Conservation (phyloP, 306 rosid genomes). For the Argentina anserina region DNA sequence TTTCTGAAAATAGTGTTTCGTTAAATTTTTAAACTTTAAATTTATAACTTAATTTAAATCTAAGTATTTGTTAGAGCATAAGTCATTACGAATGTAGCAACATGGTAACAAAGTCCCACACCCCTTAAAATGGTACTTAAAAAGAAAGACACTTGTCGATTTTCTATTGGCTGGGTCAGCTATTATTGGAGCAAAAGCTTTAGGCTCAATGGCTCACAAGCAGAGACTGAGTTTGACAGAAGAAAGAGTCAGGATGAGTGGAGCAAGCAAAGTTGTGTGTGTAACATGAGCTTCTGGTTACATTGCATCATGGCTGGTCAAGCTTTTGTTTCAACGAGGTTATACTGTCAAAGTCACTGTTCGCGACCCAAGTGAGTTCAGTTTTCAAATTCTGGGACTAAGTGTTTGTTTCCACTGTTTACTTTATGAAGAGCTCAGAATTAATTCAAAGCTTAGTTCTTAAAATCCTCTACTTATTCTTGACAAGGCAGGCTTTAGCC, state of each 20-base stretch:
- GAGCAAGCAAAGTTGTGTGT: conserved; percentile 21
- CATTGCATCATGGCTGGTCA: conserved; percentile 35
- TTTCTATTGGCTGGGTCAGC: too few species aligned
- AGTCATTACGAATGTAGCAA: too few species aligned
- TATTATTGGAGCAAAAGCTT: too few species aligned
- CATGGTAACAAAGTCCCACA: too few species aligned
- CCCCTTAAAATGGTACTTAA: too few species aligned
- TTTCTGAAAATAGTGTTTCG: too few species aligned
- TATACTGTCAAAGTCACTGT: conserved; percentile 47
- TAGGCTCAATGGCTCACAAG: too few species aligned
- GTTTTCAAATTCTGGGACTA: background rate
- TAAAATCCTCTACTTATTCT: background rate
- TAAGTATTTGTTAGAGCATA: too few species aligned
- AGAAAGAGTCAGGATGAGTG: conserved; percentile 2
- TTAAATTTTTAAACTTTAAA: too few species aligned
- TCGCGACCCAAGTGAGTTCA: conserved; percentile 40
- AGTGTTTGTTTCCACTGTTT: background rate
- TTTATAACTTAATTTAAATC: too few species aligned
- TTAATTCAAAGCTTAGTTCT: background rate
- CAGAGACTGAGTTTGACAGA: too few species aligned
- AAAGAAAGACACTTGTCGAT: too few species aligned
- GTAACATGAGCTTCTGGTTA: conserved; percentile 36
- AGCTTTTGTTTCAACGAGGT: conserved; percentile 44
- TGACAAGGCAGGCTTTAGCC: background rate
- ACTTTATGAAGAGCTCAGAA: background rate